phyloP scores from a whole-genome alignment of 768 basidiomycete genomes.

The Naganishia randhawae region DNA sequence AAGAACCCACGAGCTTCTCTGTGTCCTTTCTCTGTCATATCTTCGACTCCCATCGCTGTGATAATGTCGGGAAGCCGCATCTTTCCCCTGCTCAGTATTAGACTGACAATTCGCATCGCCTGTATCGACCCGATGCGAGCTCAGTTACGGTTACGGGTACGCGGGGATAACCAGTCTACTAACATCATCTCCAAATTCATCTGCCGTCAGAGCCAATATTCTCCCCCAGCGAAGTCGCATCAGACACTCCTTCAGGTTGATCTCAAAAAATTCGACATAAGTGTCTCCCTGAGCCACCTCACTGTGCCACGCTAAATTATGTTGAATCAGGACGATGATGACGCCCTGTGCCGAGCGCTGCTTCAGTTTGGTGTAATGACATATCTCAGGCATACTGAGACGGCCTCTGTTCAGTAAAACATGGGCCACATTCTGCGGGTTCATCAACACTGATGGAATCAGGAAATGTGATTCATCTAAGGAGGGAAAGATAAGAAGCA shows the following conservation, averaged over 20 bases:
- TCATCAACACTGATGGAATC: constrained; percentile 2
- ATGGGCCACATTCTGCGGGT: constrained; percentile 64
- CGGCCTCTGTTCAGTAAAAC: constrained; percentile 76
- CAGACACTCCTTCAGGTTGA: constrained; percentile 79
- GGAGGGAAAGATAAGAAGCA: constrained; percentile 3
- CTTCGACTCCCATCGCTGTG: constrained; percentile 52
- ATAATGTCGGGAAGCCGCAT: constrained; percentile 69
- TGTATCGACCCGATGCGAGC: constrained; percentile 44
- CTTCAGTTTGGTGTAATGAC: constrained; percentile 66
- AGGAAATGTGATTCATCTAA: neutral
- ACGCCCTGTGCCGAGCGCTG: constrained; percentile 66
- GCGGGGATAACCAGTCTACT: constrained; percentile 37
- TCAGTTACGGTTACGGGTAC: constrained; percentile 12
- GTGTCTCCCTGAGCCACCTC: constrained; percentile 68
- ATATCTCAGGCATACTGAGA: constrained; percentile 65
- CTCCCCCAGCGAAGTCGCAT: constrained; percentile 75
- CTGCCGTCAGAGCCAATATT: constrained; percentile 70
- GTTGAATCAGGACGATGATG: constrained; percentile 77
- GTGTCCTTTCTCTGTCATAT: constrained; percentile 1
- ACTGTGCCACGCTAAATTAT: constrained; percentile 85
- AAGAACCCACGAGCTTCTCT: constrained; percentile 57
- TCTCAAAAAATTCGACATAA: constrained; percentile 62
- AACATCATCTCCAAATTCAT: constrained; percentile 68
- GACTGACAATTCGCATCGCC: constrained; percentile 72
- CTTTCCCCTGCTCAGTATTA: constrained; percentile 80